Percentiles rank a stretch among this genome's conserved stretches.
These are phyloP conservation scores for Lanmaoa pseudosensibilis DNA, from an alignment of 768 basidiomycete genomes.

Conservation along the genomic window DNA sequence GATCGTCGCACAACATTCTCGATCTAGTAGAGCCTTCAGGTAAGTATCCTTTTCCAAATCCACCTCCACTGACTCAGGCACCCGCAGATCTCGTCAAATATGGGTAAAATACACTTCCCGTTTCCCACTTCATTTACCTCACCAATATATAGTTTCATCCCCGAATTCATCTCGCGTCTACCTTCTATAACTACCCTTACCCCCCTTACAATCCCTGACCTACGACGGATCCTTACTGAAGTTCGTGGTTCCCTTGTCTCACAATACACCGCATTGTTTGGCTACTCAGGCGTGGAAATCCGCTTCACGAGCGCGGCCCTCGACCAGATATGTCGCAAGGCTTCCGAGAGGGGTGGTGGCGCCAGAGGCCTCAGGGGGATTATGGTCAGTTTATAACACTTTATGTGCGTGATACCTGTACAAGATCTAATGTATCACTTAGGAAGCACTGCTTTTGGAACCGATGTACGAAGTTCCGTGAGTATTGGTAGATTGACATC, in stretches of 20 bases:
- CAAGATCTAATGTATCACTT: not conserved
- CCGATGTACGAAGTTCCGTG: constrained; percentile 93
- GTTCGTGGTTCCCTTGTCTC: constrained; percentile 89
- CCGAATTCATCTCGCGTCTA: constrained; percentile 92
- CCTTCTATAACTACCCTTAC: constrained; percentile 86
- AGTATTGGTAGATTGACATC: constrained; percentile 37
- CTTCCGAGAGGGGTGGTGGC: constrained; percentile 81
- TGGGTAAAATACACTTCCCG: constrained; percentile 47
- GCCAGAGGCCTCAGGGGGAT: constrained; percentile 89
- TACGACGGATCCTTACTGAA: constrained; percentile 88
- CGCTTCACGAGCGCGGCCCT: constrained; percentile 82
- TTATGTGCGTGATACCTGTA: not conserved
- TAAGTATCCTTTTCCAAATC: constrained; percentile 26
- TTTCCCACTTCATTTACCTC: not conserved
- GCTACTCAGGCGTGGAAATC: constrained; percentile 81
- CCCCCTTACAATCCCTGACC: constrained; percentile 75
- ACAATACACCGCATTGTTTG: constrained; percentile 85
- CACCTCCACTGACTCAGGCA: not conserved
- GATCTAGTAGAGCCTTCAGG: constrained; percentile 74
- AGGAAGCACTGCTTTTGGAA: constrained; percentile 83
- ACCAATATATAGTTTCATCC: constrained; percentile 66
- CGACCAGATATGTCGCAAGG: constrained; percentile 77
- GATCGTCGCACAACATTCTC: constrained; percentile 51
- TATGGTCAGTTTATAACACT: constrained; percentile 51
- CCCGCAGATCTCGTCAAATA: constrained; percentile 76